Conservation (phyloP, 495 filamentous ascomycete species). For the Penicillium ochrochloron region DNA sequence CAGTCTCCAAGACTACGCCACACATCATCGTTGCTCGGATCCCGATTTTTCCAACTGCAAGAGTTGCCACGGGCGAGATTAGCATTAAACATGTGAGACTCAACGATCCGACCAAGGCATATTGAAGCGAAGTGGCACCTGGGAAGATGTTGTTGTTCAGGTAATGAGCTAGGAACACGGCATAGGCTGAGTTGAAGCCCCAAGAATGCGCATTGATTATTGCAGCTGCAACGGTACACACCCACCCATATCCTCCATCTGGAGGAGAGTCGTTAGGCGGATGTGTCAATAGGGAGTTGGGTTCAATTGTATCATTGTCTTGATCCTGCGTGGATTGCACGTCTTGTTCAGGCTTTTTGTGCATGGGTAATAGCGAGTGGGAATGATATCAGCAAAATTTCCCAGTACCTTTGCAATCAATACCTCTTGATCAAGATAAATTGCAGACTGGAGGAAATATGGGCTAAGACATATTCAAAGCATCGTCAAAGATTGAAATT, state of each 20-base stretch:
- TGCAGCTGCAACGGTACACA: conserved; percentile 40
- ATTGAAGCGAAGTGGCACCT: conserved; percentile 15
- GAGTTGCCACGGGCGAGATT: conserved; percentile 14
- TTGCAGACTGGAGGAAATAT: neutral
- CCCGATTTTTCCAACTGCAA: conserved; percentile 41
- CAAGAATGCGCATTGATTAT: conserved; percentile 47
- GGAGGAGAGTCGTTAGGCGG: neutral
- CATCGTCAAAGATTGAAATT: neutral
- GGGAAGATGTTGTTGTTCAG: conserved; percentile 14
- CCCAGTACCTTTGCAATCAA: neutral
- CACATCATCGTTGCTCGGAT: conserved; percentile 44
- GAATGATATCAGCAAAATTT: neutral
- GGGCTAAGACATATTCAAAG: neutral
- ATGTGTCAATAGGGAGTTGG: neutral
- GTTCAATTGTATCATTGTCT: neutral
- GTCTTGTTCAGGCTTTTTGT: neutral
- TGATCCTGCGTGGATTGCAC: neutral
- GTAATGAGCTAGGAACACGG: conserved; percentile 21
- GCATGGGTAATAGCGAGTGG: neutral
- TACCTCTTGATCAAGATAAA: neutral
- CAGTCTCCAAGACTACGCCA: conserved; percentile 45
- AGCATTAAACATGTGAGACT: conserved; percentile 10
- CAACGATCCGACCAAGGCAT: conserved; percentile 22
- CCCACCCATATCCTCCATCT: conserved; percentile 53
- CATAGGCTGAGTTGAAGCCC: conserved; percentile 40